phyloP scores from a whole-genome alignment of 163 green algal genomes.

The Prototheca cutis region DNA sequence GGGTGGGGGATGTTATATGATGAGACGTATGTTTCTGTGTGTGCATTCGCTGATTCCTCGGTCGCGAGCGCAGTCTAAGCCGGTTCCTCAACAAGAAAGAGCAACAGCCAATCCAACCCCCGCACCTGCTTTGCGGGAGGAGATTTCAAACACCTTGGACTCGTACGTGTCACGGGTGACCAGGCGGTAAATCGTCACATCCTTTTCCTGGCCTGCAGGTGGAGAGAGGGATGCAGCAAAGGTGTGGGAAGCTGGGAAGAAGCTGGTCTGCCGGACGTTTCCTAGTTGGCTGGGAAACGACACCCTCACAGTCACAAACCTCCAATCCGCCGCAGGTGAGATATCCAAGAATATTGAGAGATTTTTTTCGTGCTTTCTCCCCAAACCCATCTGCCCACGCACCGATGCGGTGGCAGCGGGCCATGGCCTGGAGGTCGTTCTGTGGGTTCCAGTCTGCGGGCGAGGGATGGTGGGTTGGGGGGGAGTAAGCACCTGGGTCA shows the following conservation, averaged over 20 bases:
- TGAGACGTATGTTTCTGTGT: no score
- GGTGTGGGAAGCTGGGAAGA: neutral
- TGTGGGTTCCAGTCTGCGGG: constrained; percentile 48
- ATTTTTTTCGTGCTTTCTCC: no score
- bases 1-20: neutral
- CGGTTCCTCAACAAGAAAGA: no score
- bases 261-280: no score
- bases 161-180: constrained; percentile 82
- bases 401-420: constrained; percentile 89
- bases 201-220: constrained; percentile 39
- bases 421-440: constrained; percentile 90
- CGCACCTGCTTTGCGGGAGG: constrained; percentile 48
- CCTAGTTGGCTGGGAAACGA: no score
- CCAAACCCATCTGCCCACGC: no score
- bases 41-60: no score
- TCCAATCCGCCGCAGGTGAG: no score
- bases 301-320: no score
- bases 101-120: no score
- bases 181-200: constrained; percentile 88
- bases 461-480: constrained; percentile 12
- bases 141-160: constrained; percentile 69
- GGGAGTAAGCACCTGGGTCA: constrained; percentile 10
- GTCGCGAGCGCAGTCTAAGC: no score
- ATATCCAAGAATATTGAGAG: no score
- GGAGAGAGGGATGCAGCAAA: neutral